phyloP scores from a whole-genome alignment of 2,329 filamentous ascomycete genomes.

The Aspergillus brunneoviolaceus region DNA sequence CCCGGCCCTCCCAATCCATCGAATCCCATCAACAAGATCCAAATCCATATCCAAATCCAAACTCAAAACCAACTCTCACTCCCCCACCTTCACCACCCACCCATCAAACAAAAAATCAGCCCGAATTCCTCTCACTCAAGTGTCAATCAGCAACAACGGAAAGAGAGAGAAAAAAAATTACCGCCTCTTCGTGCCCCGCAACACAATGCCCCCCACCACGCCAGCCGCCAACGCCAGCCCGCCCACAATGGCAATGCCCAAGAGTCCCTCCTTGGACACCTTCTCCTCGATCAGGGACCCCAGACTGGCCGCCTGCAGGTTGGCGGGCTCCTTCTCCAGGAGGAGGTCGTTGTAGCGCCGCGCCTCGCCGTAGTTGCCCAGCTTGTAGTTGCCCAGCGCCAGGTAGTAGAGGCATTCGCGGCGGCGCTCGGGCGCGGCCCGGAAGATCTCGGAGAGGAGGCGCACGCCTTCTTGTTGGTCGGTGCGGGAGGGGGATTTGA shows the following conservation, averaged over 20 bases:
- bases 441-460: slow-evolving; percentile 94
- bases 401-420: slow-evolving; percentile 99
- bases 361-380: slow-evolving; percentile 95
- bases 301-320: slow-evolving; percentile 86
- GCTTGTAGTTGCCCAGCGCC: slow-evolving; percentile 94
- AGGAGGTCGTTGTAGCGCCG: slow-evolving; percentile 91
- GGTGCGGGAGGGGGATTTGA: slow-evolving; percentile 79
- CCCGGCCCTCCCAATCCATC: not conserved
- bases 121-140: not conserved
- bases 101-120: slow-evolving; percentile 9
- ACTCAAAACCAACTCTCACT: too few relatives aligned
- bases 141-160: too few relatives aligned
- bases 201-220: slow-evolving; percentile 83
- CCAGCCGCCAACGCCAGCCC: slow-evolving; percentile 90
- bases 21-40: too few relatives aligned
- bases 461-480: slow-evolving; percentile 95
- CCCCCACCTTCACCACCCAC: not conserved
- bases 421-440: slow-evolving; percentile 84
- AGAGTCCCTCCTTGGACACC: slow-evolving; percentile 87
- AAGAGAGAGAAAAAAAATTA: slow-evolving; percentile 23
- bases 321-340: slow-evolving; percentile 84
- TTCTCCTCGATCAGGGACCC: slow-evolving; percentile 90
- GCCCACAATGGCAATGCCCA: slow-evolving; percentile 93
- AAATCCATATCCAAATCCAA: too few relatives aligned
- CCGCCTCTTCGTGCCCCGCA: slow-evolving; percentile 70